These are phyloP conservation scores for Lentinula sp. DNA, from an alignment of 768 basidiomycete species.

Conservation along the genomic window DNA sequence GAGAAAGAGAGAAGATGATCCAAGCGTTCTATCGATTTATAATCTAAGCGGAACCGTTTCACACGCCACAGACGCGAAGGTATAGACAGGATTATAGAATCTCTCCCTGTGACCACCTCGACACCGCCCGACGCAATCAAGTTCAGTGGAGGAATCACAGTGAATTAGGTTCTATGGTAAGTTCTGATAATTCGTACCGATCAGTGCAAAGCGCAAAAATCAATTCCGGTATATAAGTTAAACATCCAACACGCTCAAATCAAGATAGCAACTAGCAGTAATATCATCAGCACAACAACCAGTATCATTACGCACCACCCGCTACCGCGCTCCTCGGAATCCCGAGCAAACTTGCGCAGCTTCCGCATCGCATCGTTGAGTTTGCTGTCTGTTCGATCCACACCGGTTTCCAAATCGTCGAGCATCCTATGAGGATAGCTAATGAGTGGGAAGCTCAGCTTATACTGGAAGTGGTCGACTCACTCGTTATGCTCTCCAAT, in stretches of 20 bases:
- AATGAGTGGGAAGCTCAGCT: not conserved
- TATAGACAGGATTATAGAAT: not conserved
- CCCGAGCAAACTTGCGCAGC: conserved; percentile 75
- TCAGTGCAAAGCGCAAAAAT: no score
- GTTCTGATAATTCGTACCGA: no score
- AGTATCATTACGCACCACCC: conserved; percentile 88
- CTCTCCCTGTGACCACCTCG: no score
- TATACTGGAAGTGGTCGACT: conserved; percentile 9
- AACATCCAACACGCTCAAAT: conserved; percentile 27
- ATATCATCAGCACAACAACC: conserved; percentile 68
- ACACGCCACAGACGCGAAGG: conserved; percentile 14
- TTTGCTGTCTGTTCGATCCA: conserved; percentile 63
- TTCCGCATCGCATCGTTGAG: conserved; percentile 59
- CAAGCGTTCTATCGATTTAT: not conserved
- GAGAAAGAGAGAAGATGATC: conserved; percentile 20
- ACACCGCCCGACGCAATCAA: no score
- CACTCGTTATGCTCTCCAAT: conserved; percentile 90
- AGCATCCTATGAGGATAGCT: conserved; percentile 54
- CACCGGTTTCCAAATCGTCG: conserved; percentile 67
- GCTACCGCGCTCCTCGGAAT: conserved; percentile 87
- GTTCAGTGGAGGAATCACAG: no score
- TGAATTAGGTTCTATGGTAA: no score
- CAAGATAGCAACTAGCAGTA: conserved; percentile 78
- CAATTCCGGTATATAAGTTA: no score
- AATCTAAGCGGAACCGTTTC: conserved; percentile 11